phyloP scores from a whole-genome alignment of 1,139 yeast species.

The Candida glucosophila region DNA sequence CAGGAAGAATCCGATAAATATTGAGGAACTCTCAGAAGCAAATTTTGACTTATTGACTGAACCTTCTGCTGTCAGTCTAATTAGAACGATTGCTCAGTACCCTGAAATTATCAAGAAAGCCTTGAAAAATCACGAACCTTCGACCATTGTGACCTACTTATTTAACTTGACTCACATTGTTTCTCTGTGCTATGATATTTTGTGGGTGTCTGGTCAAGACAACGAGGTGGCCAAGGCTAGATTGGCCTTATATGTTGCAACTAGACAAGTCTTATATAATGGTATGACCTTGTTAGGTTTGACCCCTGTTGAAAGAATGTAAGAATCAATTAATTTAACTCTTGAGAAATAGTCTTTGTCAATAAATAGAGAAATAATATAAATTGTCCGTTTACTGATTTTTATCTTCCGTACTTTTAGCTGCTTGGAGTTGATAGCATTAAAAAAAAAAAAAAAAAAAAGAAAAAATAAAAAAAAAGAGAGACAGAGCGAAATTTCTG shows the following conservation, averaged over 20 bases:
- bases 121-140: conserved; percentile 80
- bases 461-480: not conserved
- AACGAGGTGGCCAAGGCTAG: conserved; percentile 84
- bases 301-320: conserved; percentile 99
- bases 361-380: too few species aligned
- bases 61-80: conserved; percentile 63
- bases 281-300: conserved; percentile 90
- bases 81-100: conserved; percentile 79
- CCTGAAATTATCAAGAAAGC: conserved; percentile 89
- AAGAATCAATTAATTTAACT: conserved; percentile 7
- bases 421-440: too few species aligned
- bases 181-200: conserved; percentile 87
- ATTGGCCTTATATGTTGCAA: conserved; percentile 84
- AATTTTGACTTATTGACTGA: conserved; percentile 68
- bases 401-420: too few species aligned
- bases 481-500: not conserved
- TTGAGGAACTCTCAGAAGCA: conserved; percentile 45
- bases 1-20: conserved; percentile 61
- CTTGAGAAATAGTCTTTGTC: too few species aligned
- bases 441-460: not conserved
- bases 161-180: conserved; percentile 90
- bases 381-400: too few species aligned
- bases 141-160: conserved; percentile 88
- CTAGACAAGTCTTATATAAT: conserved; percentile 81
- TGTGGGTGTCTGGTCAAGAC: conserved; percentile 98